A percentile compares a stretch with the other conserved stretches of the same genome.
Conservation (phyloP, 169 alveolate species). For the Eimeria sp. region DNA sequence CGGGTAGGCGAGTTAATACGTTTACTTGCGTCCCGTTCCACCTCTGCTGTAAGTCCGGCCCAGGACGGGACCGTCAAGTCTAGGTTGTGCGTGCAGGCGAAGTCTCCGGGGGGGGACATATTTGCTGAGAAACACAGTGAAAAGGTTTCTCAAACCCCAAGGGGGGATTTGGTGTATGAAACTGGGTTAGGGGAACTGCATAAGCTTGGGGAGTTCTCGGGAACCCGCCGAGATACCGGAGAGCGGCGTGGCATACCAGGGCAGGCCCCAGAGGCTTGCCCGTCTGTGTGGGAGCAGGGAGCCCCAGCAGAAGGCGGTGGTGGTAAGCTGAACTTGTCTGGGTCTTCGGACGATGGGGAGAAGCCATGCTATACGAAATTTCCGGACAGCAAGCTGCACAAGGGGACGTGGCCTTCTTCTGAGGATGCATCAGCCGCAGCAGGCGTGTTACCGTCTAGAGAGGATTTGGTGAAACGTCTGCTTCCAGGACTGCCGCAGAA, state of each 20-base stretch:
- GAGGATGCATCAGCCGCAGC: not conserved
- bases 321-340: not conserved
- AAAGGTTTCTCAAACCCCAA: not conserved
- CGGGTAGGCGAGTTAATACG: not conserved
- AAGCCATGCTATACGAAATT: not conserved
- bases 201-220: not conserved
- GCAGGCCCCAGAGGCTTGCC: not conserved
- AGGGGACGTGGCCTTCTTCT: not conserved
- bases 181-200: not conserved
- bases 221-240: not conserved
- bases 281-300: not conserved
- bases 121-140: not conserved
- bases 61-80: not conserved
- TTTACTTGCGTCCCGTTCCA: too few species aligned
- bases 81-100: not conserved
- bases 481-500: slow-evolving; percentile 8
- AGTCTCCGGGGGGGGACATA: not conserved
- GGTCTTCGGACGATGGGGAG: not conserved
- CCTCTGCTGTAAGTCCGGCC: not conserved
- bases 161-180: not conserved
- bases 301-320: not conserved
- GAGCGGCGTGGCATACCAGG: not conserved
- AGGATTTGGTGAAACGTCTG: slow-evolving; percentile 10
- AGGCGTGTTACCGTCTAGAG: slow-evolving; percentile 17
- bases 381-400: not conserved